A percentile compares a stretch with the other conserved stretches of the same genome.
phyloP scores from a whole-genome alignment of 768 basidiomycete genomes.

The Tylopilus plumbeoviolaceoides region DNA sequence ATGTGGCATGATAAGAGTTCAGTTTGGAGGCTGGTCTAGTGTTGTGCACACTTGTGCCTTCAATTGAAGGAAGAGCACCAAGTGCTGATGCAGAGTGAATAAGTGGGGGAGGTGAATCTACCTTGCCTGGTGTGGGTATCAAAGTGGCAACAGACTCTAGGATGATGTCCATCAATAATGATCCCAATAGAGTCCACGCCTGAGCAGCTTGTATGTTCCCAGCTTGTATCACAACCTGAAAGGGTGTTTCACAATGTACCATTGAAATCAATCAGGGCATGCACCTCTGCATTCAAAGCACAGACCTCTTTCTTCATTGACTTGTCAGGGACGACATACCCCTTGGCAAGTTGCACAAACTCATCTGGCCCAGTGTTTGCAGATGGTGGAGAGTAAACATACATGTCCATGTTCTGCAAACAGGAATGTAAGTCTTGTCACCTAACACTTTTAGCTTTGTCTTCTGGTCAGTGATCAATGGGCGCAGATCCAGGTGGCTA shows the following conservation, averaged over 20 bases:
- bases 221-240: slow-evolving; percentile 55
- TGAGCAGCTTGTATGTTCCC: slow-evolving; percentile 56
- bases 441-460: slow-evolving; percentile 53
- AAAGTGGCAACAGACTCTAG: slow-evolving; percentile 33
- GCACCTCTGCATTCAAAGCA: slow-evolving; percentile 55
- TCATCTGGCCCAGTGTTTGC: slow-evolving; percentile 31
- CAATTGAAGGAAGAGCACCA: slow-evolving; percentile 32
- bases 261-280: background rate
- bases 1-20: slow-evolving; percentile 23
- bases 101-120: slow-evolving; percentile 25
- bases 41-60: slow-evolving; percentile 5
- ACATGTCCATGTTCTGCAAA: slow-evolving; percentile 57
- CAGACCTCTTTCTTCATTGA: slow-evolving; percentile 47
- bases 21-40: slow-evolving; percentile 17
- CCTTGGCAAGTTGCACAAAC: slow-evolving; percentile 57
- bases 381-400: slow-evolving; percentile 19
- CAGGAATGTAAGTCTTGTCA: slow-evolving; percentile 48
- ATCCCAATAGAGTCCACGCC: slow-evolving; percentile 62
- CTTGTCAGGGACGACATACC: slow-evolving; percentile 45
- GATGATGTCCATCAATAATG: slow-evolving; percentile 48
- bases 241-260: background rate
- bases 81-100: slow-evolving; percentile 41
- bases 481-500: slow-evolving; percentile 36
- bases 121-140: slow-evolving; percentile 18
- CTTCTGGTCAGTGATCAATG: slow-evolving; percentile 26